Base-by-base conservation (phyloP, 805 yeast genomes). In the Metschnikowia proteae region DNA sequence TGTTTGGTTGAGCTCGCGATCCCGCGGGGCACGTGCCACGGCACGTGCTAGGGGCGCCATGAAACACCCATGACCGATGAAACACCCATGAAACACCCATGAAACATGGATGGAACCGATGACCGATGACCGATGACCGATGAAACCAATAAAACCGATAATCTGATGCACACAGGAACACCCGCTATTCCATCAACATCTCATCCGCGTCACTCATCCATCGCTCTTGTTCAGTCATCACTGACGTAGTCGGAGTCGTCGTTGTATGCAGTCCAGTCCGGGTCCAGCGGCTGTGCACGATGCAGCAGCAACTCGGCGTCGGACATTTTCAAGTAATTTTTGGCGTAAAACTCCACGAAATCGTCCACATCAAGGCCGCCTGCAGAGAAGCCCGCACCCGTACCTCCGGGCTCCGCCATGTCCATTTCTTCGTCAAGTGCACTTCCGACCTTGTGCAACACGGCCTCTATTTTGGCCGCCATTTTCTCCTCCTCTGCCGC, bases 271-370 rank as follows among this genome's bases (percentile, higher is more conserved):
- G 25, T 38, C 56, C 56, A 53, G 34, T 52, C 54, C 7, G 47
- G 33, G 5, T 30, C 10, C 17, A 35, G 9, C 13, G 37, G 32
- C 7, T 37, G 37, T 11, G 29, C 41, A 3, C 50, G 46, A 26
- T 53, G 52, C 29, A 26, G 23, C 30, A n/a, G 30, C 22, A 53
- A 45, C 28, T 53, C 52, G 5, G 43, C 41, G 6, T 45, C 49
- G 13, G 32, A 29, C 33, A 43, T 48, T 5, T 50, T 46, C 34
- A 53, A 29, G 32, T 48, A 51, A 6, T 48, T 46, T 23, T 17
- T 37, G 31, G 56, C 56, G 30, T 48, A 53, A 28, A 45, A 53
- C 40, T 53, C 56, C n/a, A 53, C 47, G 13, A 53, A 53, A 33
- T 53, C 56, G 39, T 53, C 56, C 26, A 53, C 42, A 36, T 53